Percentiles rank a stretch among this genome's conserved stretches.
These are phyloP conservation scores for Trametes gibbosa DNA, from an alignment of 768 basidiomycete genomes.

Conservation along the genomic window DNA sequence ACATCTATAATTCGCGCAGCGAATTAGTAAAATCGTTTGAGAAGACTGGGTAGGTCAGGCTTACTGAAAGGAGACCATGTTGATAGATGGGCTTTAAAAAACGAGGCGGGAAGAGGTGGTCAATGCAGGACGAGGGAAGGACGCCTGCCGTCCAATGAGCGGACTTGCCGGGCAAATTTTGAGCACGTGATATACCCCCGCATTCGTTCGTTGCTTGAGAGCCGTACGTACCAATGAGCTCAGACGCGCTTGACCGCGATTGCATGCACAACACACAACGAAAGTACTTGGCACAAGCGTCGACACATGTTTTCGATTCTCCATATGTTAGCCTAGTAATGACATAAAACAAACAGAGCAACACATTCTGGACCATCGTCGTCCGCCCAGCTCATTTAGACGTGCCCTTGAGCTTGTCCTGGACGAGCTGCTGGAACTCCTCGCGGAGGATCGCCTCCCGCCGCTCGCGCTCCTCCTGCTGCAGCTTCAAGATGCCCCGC, in stretches of 20 bases:
- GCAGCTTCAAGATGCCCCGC: slow-evolving; percentile 90
- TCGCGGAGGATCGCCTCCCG: slow-evolving; percentile 86
- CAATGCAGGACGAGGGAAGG: neutral
- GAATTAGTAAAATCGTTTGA: neutral
- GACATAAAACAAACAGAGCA: neutral
- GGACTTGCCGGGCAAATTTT: slow-evolving; percentile 8
- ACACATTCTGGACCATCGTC: neutral
- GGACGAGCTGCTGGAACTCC: slow-evolving; percentile 84
- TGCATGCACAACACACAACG: no score
- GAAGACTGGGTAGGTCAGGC: slow-evolving; percentile 26
- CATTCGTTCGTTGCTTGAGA: neutral
- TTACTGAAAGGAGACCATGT: slow-evolving; percentile 76
- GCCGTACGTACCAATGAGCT: neutral
- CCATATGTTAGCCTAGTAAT: neutral
- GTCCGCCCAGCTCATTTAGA: slow-evolving; percentile 13
- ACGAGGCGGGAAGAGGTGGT: neutral
- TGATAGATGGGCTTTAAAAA: neutral
- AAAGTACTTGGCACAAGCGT: neutral
- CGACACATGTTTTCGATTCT: neutral
- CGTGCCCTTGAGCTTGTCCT: slow-evolving; percentile 60
- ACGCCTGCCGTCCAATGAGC: slow-evolving; percentile 7
- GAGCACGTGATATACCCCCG: slow-evolving; percentile 11
- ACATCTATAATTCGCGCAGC: slow-evolving; percentile 45
- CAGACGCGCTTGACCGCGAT: no score
- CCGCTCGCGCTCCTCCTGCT: slow-evolving; percentile 90